phyloP scores from a whole-genome alignment of 352 stramenopile genomes.

The Pythium pyrilobum region DNA sequence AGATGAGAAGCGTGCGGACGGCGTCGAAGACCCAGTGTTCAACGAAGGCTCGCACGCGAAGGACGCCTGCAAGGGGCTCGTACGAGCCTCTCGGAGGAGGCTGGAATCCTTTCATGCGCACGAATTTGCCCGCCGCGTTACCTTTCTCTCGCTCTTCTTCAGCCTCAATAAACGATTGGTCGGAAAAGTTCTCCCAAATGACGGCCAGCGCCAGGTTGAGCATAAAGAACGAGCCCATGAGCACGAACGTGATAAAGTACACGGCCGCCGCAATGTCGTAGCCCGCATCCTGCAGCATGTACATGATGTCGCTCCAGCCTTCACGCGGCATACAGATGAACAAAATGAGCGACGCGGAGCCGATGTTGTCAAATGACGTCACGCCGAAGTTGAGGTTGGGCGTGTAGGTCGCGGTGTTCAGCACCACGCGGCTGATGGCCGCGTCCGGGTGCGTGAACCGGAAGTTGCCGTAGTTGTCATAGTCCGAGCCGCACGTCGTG shows the following conservation, averaged over 20 bases:
- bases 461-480: conserved; percentile 55
- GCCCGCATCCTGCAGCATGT: conserved; percentile 40
- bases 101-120: background rate
- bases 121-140: background rate
- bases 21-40: conserved; percentile 53
- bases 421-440: conserved; percentile 26
- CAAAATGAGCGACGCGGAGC: conserved; percentile 64
- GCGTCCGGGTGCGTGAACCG: conserved; percentile 50
- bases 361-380: conserved; percentile 87
- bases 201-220: conserved; percentile 89
- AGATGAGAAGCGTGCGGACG: conserved; percentile 53
- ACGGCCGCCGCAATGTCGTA: conserved; percentile 42
- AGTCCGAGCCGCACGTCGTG: conserved; percentile 59
- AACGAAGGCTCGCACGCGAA: conserved; percentile 24
- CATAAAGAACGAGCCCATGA: conserved; percentile 89
- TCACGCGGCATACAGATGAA: conserved; percentile 90
- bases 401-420: conserved; percentile 49
- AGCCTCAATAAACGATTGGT: conserved; percentile 48
- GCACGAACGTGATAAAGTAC: conserved; percentile 87
- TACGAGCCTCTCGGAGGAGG: background rate
- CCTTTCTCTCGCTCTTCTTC: conserved; percentile 38
- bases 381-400: conserved; percentile 82
- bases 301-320: conserved; percentile 69
- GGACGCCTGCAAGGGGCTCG: background rate
- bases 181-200: conserved; percentile 81